phyloP scores from a whole-genome alignment of 139 green algal species.

The Astrephomene gubernaculifera region DNA sequence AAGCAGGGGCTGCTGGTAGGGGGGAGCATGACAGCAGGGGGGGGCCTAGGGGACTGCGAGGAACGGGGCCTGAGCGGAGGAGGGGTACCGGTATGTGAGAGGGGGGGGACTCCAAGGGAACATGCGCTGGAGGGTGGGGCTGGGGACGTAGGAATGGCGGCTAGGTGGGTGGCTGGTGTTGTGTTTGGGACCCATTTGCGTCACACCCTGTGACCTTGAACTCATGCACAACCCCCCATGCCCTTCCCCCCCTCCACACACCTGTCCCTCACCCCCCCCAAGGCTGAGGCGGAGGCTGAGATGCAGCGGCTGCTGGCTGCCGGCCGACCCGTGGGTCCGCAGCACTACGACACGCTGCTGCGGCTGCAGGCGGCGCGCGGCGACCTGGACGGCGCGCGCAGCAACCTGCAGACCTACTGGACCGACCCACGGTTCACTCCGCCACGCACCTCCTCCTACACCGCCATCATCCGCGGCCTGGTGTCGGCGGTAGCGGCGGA shows the following conservation, averaged over 20 bases:
- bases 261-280: not conserved
- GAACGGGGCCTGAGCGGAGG: not conserved
- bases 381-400: not conserved
- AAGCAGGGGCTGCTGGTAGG: conserved; percentile 32
- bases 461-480: conserved; percentile 9
- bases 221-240: not conserved
- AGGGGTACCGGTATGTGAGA: not conserved
- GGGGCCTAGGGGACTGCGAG: not conserved
- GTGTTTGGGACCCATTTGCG: too few species aligned
- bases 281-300: conserved; percentile 15
- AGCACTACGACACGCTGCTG: conserved; percentile 33
- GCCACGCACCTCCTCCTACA: conserved; percentile 14
- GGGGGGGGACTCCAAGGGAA: not conserved
- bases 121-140: too few species aligned
- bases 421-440: not conserved
- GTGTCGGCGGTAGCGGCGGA: conserved; percentile 18
- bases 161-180: too few species aligned
- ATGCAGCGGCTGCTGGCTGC: conserved; percentile 31
- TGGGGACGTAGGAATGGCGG: too few species aligned
- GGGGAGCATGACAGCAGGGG: not conserved
- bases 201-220: too few species aligned
- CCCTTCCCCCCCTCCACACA: not conserved
- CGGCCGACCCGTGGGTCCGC: not conserved
- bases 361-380: conserved; percentile 20
- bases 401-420: conserved; percentile 2